These are phyloP conservation scores for Alternaria gaisen DNA, from an alignment of 2,329 filamentous ascomycete species.

Conservation along the genomic window DNA sequence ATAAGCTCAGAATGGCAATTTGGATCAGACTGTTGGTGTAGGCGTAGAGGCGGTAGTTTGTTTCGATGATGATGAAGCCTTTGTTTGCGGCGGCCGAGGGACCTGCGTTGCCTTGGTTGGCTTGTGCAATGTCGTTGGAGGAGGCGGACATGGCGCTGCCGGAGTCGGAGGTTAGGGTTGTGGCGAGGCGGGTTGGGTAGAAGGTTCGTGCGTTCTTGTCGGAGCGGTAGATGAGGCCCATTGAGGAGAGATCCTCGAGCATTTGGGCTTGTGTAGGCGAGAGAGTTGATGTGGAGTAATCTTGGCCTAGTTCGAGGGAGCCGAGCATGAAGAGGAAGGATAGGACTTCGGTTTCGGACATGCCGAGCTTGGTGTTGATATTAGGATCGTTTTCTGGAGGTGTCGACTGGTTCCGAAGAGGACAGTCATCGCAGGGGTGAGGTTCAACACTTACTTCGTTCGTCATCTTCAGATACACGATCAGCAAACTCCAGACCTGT, in stretches of 20 bases:
- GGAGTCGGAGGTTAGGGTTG: slow-evolving; percentile 84
- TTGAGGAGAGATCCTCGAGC: slow-evolving; percentile 88
- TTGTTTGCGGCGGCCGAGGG: slow-evolving; percentile 55
- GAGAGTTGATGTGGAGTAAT: slow-evolving; percentile 87
- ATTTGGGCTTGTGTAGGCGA: slow-evolving; percentile 84
- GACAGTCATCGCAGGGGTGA: not conserved
- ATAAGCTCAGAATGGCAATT: slow-evolving; percentile 91
- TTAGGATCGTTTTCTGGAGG: slow-evolving; percentile 1
- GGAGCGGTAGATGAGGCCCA: slow-evolving; percentile 84
- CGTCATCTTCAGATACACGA: slow-evolving; percentile 90
- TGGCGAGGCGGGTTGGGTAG: slow-evolving; percentile 93
- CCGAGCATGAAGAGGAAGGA: slow-evolving; percentile 96
- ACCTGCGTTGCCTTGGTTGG: slow-evolving; percentile 16
- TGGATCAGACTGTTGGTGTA: slow-evolving; percentile 95
- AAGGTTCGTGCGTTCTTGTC: slow-evolving; percentile 60
- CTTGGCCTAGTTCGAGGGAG: slow-evolving; percentile 87
- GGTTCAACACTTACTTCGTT: slow-evolving; percentile 60
- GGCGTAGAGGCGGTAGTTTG: slow-evolving; percentile 96
- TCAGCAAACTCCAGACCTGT: slow-evolving; percentile 93
- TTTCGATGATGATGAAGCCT: slow-evolving; percentile 95
- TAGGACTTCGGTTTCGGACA: slow-evolving; percentile 92
- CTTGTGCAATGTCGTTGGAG: slow-evolving; percentile 66
- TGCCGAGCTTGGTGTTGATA: slow-evolving; percentile 60
- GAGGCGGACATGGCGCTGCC: slow-evolving; percentile 52
- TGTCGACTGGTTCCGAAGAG: too few species aligned